Evolutionary conservation across 2,329 filamentous ascomycete species (phyloP).

Genomic region (Clarireedia sp.): DNA sequence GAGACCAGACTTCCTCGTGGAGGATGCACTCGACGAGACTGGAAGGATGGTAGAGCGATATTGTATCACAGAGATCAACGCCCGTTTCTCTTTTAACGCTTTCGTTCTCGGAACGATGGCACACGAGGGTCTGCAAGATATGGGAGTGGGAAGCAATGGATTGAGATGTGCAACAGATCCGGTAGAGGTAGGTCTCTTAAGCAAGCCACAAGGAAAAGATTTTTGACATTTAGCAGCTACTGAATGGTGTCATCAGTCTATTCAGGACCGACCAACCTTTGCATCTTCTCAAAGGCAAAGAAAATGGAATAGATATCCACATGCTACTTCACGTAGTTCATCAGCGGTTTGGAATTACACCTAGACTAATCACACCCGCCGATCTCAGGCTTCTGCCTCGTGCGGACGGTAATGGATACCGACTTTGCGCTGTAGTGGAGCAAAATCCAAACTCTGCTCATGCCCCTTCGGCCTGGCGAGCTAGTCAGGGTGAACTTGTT

Average conservation of each 20-base stretch:
- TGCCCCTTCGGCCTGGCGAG: background rate
- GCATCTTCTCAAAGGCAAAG: background rate
- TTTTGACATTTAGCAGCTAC: background rate
- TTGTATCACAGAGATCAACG: background rate
- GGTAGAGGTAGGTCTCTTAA: background rate
- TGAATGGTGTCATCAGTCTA: background rate
- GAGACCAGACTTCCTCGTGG: constrained; percentile 1
- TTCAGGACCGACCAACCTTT: background rate
- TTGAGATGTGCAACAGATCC: background rate
- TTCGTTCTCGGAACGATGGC: background rate
- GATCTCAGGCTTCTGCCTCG: background rate
- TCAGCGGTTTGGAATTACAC: background rate
- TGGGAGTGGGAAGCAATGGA: background rate
- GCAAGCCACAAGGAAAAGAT: background rate
- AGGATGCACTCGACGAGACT: background rate
- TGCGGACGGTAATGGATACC: background rate
- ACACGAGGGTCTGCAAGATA: background rate
- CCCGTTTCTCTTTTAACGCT: background rate
- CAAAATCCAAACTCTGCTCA: background rate
- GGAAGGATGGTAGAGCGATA: background rate
- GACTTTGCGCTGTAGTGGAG: background rate
- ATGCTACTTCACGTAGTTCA: background rate
- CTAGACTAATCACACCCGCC: background rate
- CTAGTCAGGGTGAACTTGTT: background rate
- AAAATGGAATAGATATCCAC: background rate